A percentile compares a stretch with the other conserved stretches of the same genome.
phyloP scores from a whole-genome alignment of 495 filamentous ascomycete species.

The Penicillium silybi region DNA sequence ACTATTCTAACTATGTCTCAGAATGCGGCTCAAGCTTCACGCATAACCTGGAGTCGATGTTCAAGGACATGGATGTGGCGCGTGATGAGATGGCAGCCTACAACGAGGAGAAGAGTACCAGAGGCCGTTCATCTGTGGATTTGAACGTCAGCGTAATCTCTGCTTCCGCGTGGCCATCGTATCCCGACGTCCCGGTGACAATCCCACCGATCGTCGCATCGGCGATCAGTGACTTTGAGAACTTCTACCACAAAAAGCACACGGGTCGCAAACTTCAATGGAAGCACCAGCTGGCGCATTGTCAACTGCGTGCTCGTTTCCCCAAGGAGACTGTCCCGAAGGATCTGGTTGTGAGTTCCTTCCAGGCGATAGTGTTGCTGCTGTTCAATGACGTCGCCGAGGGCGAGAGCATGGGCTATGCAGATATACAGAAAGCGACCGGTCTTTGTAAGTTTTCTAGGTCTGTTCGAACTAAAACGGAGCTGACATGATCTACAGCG shows the following conservation, averaged over 20 bases:
- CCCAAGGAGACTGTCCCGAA: constrained; percentile 60
- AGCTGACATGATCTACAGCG: constrained; percentile 36
- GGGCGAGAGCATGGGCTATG: constrained; percentile 58
- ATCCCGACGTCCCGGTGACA: constrained; percentile 72
- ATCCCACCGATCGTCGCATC: constrained; percentile 68
- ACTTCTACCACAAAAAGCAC: constrained; percentile 82
- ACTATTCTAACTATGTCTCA: constrained; percentile 18
- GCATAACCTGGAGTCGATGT: constrained; percentile 97
- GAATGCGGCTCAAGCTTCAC: constrained; percentile 94
- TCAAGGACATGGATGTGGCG: constrained; percentile 92
- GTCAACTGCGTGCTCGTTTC: constrained; percentile 75
- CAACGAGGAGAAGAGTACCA: constrained; percentile 48
- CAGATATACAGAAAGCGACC: constrained; percentile 64
- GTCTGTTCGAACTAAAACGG: constrained; percentile 18
- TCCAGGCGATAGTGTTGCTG: constrained; percentile 86
- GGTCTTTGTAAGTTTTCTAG: constrained; percentile 52
- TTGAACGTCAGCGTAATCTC: constrained; percentile 84
- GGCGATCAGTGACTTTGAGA: constrained; percentile 69
- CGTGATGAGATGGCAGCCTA: constrained; percentile 80
- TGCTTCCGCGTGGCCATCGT: constrained; percentile 85
- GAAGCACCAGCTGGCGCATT: constrained; percentile 90
- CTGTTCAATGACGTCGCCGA: constrained; percentile 76
- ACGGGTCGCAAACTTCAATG: constrained; percentile 79
- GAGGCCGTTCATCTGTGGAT: constrained; percentile 57
- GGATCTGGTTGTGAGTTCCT: constrained; percentile 80